Conservation (phyloP, 495 filamentous ascomycete species). For the Monascus purpureus region DNA sequence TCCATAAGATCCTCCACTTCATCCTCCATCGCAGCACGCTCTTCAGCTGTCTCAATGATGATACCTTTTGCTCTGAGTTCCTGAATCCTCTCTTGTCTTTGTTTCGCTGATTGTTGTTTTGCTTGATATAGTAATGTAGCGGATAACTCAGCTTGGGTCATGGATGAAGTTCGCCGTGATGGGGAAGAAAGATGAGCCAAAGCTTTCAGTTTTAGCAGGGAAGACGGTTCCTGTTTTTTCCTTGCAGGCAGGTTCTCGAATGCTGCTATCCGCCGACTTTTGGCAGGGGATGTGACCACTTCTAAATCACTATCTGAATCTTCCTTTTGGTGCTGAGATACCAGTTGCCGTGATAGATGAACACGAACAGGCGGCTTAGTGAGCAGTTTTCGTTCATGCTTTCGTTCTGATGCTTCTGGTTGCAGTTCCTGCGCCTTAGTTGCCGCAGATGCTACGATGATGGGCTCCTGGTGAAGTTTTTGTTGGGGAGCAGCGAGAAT, state of each 20-base stretch:
- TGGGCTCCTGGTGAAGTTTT: slow-evolving; percentile 1
- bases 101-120: slow-evolving; percentile 62
- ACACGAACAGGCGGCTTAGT: slow-evolving; percentile 24
- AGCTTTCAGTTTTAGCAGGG: slow-evolving; percentile 52
- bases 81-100: slow-evolving; percentile 65
- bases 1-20: slow-evolving; percentile 80
- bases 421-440: slow-evolving; percentile 1
- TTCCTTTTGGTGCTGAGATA: slow-evolving; percentile 25
- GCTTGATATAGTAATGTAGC: slow-evolving; percentile 51
- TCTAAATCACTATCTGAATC: slow-evolving; percentile 59
- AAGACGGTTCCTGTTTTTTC: slow-evolving; percentile 43
- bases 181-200: slow-evolving; percentile 62
- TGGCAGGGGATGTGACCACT: slow-evolving; percentile 34
- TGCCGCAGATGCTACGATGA: slow-evolving; percentile 2
- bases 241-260: slow-evolving; percentile 55
- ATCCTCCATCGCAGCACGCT: slow-evolving; percentile 63
- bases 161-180: slow-evolving; percentile 37
- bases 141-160: slow-evolving; percentile 60
- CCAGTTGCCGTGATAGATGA: slow-evolving; percentile 20
- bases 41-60: slow-evolving; percentile 71
- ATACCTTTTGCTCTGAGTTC: slow-evolving; percentile 66
- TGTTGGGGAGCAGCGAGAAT: slow-evolving; percentile 3
- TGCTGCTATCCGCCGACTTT: slow-evolving; percentile 34
- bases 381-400: slow-evolving; percentile 8
- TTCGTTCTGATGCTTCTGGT: slow-evolving; percentile 1